Percentiles rank a stretch among this genome's conserved stretches.
These are phyloP conservation scores for Primulina tabacum DNA, from an alignment of 257 asterid species.

Conservation along the genomic window DNA sequence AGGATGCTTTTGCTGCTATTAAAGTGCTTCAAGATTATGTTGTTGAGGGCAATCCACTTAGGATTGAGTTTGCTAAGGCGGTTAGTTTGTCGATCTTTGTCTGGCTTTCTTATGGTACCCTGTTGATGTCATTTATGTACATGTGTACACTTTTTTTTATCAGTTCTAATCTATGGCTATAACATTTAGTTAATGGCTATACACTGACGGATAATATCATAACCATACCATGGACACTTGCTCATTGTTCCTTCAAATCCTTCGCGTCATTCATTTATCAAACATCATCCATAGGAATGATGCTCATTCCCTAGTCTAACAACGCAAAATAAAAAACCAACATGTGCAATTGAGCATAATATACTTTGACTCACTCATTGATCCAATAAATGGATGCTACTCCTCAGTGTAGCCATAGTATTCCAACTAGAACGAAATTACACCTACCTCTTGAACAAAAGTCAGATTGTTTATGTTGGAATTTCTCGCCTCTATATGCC, in stretches of 20 bases:
- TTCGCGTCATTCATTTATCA: constrained; percentile 14
- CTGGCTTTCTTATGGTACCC: constrained; percentile 42
- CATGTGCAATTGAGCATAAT: neutral
- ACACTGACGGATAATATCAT: constrained; percentile 23
- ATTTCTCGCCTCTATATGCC: constrained; percentile 12
- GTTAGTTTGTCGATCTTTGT: constrained; percentile 85
- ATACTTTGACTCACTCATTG: neutral
- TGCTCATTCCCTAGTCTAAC: constrained; percentile 12
- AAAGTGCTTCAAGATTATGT: constrained; percentile 81
- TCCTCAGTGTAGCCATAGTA: constrained; percentile 9
- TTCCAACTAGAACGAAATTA: constrained; percentile 17
- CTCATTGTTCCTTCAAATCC: constrained; percentile 20
- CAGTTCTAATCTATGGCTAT: constrained; percentile 25
- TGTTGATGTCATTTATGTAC: constrained; percentile 34
- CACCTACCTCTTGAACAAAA: constrained; percentile 10
- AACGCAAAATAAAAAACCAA: constrained; percentile 6
- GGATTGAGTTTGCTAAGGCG: constrained; percentile 95
- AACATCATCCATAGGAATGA: neutral
- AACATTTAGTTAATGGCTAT: constrained; percentile 19
- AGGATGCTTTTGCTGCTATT: constrained; percentile 82
- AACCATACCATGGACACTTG: constrained; percentile 9
- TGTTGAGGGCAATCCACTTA: constrained; percentile 82
- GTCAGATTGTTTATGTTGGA: constrained; percentile 3
- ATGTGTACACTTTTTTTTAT: constrained; percentile 14
- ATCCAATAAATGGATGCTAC: neutral